Conservation (phyloP, 805 yeast genomes). For the Ogataea allantospora region DNA sequence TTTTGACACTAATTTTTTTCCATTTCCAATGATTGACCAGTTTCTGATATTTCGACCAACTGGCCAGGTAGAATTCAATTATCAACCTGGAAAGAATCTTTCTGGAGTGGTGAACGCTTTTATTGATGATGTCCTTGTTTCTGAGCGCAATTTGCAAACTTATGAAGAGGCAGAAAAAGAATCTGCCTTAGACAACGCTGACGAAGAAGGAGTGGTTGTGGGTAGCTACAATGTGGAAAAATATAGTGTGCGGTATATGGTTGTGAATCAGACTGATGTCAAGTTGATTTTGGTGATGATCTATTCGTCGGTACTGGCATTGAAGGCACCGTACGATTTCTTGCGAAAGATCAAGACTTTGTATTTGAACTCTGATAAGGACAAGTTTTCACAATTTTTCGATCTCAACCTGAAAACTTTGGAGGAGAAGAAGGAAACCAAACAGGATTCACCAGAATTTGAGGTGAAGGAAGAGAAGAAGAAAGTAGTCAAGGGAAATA, state of each 20-base stretch:
- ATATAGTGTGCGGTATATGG: conserved; percentile 44
- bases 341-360: conserved; percentile 24
- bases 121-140: conserved; percentile 48
- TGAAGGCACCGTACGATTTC: conserved; percentile 31
- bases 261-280: conserved; percentile 36
- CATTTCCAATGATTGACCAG: conserved; percentile 42
- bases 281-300: conserved; percentile 42
- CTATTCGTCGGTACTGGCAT: conserved; percentile 37
- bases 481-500: conserved; percentile 23
- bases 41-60: conserved; percentile 48
- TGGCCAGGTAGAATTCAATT: conserved; percentile 52
- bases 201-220: conserved; percentile 19
- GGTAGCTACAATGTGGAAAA: conserved; percentile 37
- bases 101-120: conserved; percentile 46
- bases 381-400: conserved; percentile 40
- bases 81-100: conserved; percentile 38
- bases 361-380: conserved; percentile 29
- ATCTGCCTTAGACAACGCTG: conserved; percentile 24
- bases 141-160: conserved; percentile 33
- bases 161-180: conserved; percentile 19
- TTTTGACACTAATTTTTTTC: neutral
- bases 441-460: conserved; percentile 3
- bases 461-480: conserved; percentile 9
- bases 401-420: conserved; percentile 35
- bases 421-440: conserved; percentile 20